These are phyloP conservation scores for Arabidopsis hybrid DNA, from an alignment of 441 rosid genomes.

Conservation along the genomic window DNA sequence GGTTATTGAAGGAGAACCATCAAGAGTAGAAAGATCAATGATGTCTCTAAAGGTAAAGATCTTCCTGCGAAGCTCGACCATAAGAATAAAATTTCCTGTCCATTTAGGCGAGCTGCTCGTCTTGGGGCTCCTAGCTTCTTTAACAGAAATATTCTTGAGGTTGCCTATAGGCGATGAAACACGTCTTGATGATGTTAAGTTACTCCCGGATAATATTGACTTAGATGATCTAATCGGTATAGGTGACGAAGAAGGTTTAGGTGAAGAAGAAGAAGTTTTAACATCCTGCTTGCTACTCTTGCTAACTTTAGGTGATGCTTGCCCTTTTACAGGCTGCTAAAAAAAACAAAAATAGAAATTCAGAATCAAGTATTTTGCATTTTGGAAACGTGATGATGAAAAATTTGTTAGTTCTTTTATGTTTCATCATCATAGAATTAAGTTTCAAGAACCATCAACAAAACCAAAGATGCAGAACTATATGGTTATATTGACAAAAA, in stretches of 20 bases:
- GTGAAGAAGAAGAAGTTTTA: slow-evolving; percentile 19
- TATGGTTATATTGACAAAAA: too few species aligned
- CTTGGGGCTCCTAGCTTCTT: slow-evolving; percentile 44
- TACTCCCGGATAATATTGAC: slow-evolving; percentile 32
- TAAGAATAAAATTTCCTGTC: slow-evolving; percentile 56
- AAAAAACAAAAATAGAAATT: background rate
- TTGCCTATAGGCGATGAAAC: slow-evolving; percentile 27
- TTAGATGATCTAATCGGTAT: slow-evolving; percentile 38
- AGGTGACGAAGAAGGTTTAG: slow-evolving; percentile 40
- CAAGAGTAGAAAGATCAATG: slow-evolving; percentile 69
- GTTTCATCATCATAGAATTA: background rate
- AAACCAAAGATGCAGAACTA: too few species aligned
- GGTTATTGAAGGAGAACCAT: slow-evolving; percentile 55
- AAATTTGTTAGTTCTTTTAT: slow-evolving; percentile 5
- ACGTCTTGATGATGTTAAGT: slow-evolving; percentile 37
- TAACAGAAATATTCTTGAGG: slow-evolving; percentile 40
- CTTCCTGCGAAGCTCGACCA: slow-evolving; percentile 80
- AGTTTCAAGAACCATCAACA: too few species aligned
- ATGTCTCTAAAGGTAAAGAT: slow-evolving; percentile 70
- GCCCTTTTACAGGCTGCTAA: slow-evolving; percentile 47
- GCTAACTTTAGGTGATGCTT: slow-evolving; percentile 41
- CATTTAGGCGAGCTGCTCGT: slow-evolving; percentile 48
- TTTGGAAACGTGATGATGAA: background rate
- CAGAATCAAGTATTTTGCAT: background rate
- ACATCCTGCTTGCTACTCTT: slow-evolving; percentile 44